phyloP scores from a whole-genome alignment of 768 basidiomycete genomes.

The Rubroboletus satanas region DNA sequence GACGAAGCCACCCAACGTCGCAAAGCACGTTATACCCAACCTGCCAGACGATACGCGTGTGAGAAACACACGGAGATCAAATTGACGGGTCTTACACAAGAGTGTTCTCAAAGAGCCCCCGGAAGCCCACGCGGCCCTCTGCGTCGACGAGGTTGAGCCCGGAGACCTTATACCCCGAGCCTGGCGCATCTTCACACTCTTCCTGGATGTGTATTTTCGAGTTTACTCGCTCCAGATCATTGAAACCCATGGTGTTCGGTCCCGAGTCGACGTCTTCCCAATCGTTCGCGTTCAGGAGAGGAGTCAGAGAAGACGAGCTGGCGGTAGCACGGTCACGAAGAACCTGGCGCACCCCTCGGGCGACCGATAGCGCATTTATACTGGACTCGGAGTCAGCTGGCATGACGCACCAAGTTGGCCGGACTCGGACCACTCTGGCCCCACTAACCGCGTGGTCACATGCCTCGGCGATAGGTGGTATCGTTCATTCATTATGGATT shows the following conservation, averaged over 20 bases:
- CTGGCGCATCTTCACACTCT: not conserved
- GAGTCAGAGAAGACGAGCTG: slow-evolving; percentile 15
- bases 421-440: not conserved
- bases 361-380: slow-evolving; percentile 12
- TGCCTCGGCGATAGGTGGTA: no score
- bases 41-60: slow-evolving; percentile 6
- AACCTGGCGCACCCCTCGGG: not conserved
- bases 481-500: no score
- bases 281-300: slow-evolving; percentile 7
- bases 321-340: slow-evolving; percentile 3
- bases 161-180: not conserved
- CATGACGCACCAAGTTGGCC: not conserved
- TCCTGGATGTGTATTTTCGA: not conserved
- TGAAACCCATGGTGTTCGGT: slow-evolving; percentile 14
- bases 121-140: slow-evolving; percentile 25
- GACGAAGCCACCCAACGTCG: slow-evolving; percentile 32
- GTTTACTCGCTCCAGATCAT: not conserved
- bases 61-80: not conserved
- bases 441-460: not conserved
- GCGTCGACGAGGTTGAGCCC: slow-evolving; percentile 11
- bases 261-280: not conserved
- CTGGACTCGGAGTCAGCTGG: not conserved
- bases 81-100: slow-evolving; percentile 22
- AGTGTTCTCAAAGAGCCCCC: slow-evolving; percentile 27
- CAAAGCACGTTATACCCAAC: slow-evolving; percentile 32